phyloP scores from a whole-genome alignment of 1,284 basidiomycete genomes.

The Albatrellus sp. region DNA sequence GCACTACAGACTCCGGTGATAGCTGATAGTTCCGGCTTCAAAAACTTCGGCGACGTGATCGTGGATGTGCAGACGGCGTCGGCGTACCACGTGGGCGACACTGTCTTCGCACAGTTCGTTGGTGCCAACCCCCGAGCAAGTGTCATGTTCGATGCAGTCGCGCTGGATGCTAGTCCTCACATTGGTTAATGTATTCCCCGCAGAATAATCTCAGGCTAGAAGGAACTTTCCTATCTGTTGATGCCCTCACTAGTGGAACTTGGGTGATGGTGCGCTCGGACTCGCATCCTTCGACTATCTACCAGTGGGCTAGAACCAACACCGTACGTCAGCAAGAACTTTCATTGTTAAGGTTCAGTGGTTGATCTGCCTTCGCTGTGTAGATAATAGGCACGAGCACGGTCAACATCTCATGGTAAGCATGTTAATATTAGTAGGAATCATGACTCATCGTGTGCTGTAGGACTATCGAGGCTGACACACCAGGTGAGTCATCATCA shows the following conservation, averaged over 20 bases:
- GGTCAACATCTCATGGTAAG: slow-evolving; percentile 55
- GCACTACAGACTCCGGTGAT: slow-evolving; percentile 42
- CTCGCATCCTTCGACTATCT: slow-evolving; percentile 71
- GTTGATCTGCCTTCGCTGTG: not conserved
- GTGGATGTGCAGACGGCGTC: slow-evolving; percentile 40
- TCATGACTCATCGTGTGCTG: not conserved
- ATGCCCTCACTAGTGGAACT: slow-evolving; percentile 33
- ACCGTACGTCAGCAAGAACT: slow-evolving; percentile 23
- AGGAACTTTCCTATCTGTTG: slow-evolving; percentile 60
- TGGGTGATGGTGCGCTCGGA: slow-evolving; percentile 61
- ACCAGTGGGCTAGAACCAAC: slow-evolving; percentile 52
- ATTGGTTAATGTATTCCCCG: not conserved
- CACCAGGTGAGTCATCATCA: slow-evolving; percentile 30
- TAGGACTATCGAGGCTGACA: slow-evolving; percentile 56
- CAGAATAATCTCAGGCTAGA: slow-evolving; percentile 74
- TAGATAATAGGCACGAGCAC: slow-evolving; percentile 48
- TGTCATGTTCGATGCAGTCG: not conserved
- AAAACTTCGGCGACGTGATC: slow-evolving; percentile 55
- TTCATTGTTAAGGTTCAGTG: not conserved
- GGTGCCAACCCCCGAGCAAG: slow-evolving; percentile 70
- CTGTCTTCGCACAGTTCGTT: slow-evolving; percentile 53
- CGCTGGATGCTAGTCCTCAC: not conserved
- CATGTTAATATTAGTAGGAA: slow-evolving; percentile 1
- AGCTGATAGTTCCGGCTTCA: slow-evolving; percentile 43
- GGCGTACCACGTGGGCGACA: slow-evolving; percentile 44